Evolutionary conservation across 495 filamentous ascomycete species (phyloP), one percentile per base, ranked within the genome.

Genomic region (Hyaloscypha finlandica): DNA sequence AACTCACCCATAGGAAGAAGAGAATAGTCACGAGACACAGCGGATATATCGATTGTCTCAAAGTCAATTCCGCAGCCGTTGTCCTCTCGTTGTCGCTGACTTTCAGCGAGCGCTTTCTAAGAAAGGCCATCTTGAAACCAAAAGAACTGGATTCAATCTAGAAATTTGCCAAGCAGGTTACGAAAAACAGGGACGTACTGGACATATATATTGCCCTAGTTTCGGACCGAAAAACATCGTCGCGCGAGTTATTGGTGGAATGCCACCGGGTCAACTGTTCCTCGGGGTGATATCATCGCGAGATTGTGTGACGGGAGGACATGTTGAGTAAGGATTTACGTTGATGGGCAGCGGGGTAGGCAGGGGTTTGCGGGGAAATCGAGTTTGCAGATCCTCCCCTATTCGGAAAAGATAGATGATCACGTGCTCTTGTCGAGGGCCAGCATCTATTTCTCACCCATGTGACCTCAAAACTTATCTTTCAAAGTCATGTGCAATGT

Each of bases 1-100:
- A 6, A 59, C 54, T 37, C n/a, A 64, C 66, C 67, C 90, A 94
- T 8, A 95, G 81, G 76, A 96, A 94, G 77, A 93, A 94, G 4
- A 94, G 80, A 62, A 92, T 80, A 8, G 89, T 93, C 57, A 90
- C 88, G 45, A 90, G 79, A 20, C 63, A 73, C 56, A 71, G 61
- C 11, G 63, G 12, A 77, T 83, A 57, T 77, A 88, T 70, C 64
- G 84, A 87, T 72, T 87, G 82, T 25, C 86, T 77, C 25, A 90
- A 72, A 11, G 87, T 89, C 37, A 89, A 76, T 45, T 85, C 83
- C 19, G 83, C 84, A 0, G 86, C 85, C 4, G 77, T 79, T 4
- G 86, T 89, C 22, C 77, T 81, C 72, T 78, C 76, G 61, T 81
- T 76, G 69, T 88, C 78, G 8, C 63, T 69, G 52, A 78, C 75